These are phyloP conservation scores for Imleria badia DNA, from an alignment of 768 basidiomycete species.

Conservation along the genomic window DNA sequence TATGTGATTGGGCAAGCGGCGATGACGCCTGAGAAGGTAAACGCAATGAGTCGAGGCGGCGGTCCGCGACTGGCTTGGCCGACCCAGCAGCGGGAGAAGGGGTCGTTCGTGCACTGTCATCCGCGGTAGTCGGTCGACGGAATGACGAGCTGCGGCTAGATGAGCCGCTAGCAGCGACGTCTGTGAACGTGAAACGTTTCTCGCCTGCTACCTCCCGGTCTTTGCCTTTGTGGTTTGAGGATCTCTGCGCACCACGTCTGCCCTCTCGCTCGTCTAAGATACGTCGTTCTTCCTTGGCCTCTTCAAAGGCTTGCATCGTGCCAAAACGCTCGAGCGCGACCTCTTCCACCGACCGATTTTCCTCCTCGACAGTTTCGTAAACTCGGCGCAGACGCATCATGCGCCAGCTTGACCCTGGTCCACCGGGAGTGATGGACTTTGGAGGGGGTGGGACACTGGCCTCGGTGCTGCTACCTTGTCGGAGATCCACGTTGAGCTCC, in stretches of 20 bases:
- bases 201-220: conserved; percentile 41
- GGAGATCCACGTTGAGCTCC: conserved; percentile 63
- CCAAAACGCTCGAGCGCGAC: conserved; percentile 90
- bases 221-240: conserved; percentile 37
- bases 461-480: conserved; percentile 42
- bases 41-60: conserved; percentile 60
- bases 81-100: conserved; percentile 41
- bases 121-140: conserved; percentile 70
- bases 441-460: conserved; percentile 39
- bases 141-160: conserved; percentile 88
- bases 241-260: conserved; percentile 41
- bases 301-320: conserved; percentile 79
- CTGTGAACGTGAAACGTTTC: conserved; percentile 68
- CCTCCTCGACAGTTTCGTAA: conserved; percentile 89
- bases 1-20: conserved; percentile 61
- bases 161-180: conserved; percentile 56
- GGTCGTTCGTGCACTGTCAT: conserved; percentile 55
- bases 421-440: conserved; percentile 69
- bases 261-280: conserved; percentile 82
- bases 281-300: conserved; percentile 82
- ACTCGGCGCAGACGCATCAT: conserved; percentile 95
- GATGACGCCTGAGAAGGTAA: conserved; percentile 60
- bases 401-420: conserved; percentile 93
- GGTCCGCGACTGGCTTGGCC: conserved; percentile 40
- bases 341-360: conserved; percentile 66